Evolutionary conservation across 164 flowering plant genomes (phyloP), one percentile per base, ranked within the genome.

Genomic region (Aristolochia californica): DNA sequence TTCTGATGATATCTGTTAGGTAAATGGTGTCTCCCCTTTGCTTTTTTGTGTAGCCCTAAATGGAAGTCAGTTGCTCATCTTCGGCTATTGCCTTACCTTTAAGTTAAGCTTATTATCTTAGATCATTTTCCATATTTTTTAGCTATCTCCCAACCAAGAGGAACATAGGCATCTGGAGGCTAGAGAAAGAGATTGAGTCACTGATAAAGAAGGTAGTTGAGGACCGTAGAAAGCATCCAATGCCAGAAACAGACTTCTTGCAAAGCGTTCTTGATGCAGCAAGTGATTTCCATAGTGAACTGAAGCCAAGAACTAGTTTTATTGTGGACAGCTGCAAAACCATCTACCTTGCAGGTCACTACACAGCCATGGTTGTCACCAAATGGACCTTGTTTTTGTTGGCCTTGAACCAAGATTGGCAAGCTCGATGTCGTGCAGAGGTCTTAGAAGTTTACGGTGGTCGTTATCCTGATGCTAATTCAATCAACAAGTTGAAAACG

Each of bases 251-350:
- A 9, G 91, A 83, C 57, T 45, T 87, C 44, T 70, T 85, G 0
- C 84, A 87, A 27, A 13, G 82, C 17, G 30, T 91, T 70, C 68
- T 82, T 3, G 43, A 54, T 1, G 26, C 26, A 5, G 22, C 22
- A 12, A 52, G 24, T 21, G 55, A 5, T 16, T 23, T 13, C n/a
- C 55, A 26, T 20, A 14, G 1, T 26, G 24, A 16, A 24, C 5
- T 23, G 1, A 16, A 24, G 28, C 0, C 24, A 8, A 15, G 73
- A 62, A 54, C 71, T 63, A 68, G 66, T 43, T 4, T 56, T 82
- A 21, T 91, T 10, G 81, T 91, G 12, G 94, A 91, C 55, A 89
- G 87, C 73, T 87, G 96, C 76, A 91, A 91, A 72, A 83, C 96
- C 0, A 76, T 91, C 63, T 83, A 84, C 77, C 87, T 87, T 45